Evolutionary conservation across 345 rosid species (phyloP), one percentile per base, ranked within the genome.

Genomic region (Rhizophora mangle): DNA sequence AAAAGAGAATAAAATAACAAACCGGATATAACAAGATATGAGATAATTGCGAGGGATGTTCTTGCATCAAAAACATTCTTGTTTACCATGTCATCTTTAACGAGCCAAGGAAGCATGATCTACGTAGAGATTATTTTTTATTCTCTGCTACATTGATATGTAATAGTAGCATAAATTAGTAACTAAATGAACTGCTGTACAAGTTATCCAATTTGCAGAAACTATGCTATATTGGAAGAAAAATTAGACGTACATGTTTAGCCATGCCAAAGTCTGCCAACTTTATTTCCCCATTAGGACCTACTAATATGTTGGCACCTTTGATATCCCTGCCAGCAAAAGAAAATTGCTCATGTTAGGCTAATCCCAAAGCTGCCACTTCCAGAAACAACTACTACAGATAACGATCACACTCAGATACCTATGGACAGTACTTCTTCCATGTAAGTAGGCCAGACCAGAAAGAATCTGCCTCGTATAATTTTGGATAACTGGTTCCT

Each of bases 241-340:
- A 34, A 55, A 74, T 54, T 58, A 60, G 49, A 58, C 83, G 68
- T 89, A 94, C 99, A 83, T 89, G 97, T 79, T 88, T 94, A 68
- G 99, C 96, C 99, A 94, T 94, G 84, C 99, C 99, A 74, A 94
- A 94, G 79, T 94, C 99, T 4, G 83, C 96, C 83, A 94, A 72
- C 89, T 94, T 94, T 85, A 94, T 86, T 81, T 87, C 97, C 55
- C 99, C 99, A 63, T 87, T 79, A 21, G 99, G 99, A 79, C 87
- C 97, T 36, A 91, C 99, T 76, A 95, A 82, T 72, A 95, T 91
- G 81, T 95, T 95, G 18, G 96, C 99, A 49, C 99, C 97, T 84
- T 95, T 95, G 63, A 95, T 95, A 74, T 95, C 99, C 78, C 99
- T 95, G 85, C 64, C 73, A 79, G 10, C 65, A 21, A 60, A 75